These are phyloP conservation scores for Xanthoconium purpureum DNA, from an alignment of 768 basidiomycete genomes.

Conservation along the genomic window DNA sequence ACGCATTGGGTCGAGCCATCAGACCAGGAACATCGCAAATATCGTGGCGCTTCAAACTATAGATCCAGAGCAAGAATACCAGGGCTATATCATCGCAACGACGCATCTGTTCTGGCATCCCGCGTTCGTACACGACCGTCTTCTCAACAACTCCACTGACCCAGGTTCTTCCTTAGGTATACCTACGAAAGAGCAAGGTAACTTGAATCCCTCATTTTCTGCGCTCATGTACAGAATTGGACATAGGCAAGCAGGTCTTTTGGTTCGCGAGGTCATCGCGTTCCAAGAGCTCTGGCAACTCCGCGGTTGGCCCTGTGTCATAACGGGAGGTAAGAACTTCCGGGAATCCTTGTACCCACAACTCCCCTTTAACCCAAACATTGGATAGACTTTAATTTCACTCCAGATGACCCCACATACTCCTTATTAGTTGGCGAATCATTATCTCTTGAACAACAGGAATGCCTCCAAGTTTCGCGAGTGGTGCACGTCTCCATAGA, in stretches of 20 bases:
- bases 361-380: not conserved
- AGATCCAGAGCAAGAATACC: slow-evolving; percentile 27
- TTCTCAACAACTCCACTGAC: slow-evolving; percentile 1
- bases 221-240: not conserved
- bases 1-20: slow-evolving; percentile 57
- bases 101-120: slow-evolving; percentile 98
- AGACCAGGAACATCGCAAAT: slow-evolving; percentile 78
- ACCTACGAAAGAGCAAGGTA: slow-evolving; percentile 82
- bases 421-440: slow-evolving; percentile 65
- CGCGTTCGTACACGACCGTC: slow-evolving; percentile 42
- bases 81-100: slow-evolving; percentile 76
- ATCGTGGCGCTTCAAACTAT: slow-evolving; percentile 61
- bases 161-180: slow-evolving; percentile 25
- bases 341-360: not conserved
- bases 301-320: slow-evolving; percentile 70
- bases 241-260: slow-evolving; percentile 70
- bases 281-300: slow-evolving; percentile 49
- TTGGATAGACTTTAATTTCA: slow-evolving; percentile 81
- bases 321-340: slow-evolving; percentile 70
- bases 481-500: slow-evolving; percentile 74
- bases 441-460: slow-evolving; percentile 53
- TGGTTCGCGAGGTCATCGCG: slow-evolving; percentile 58
- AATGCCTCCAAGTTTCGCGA: slow-evolving; percentile 55
- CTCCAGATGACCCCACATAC: slow-evolving; percentile 80
- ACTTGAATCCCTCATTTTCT: slow-evolving; percentile 20